phyloP scores from a whole-genome alignment of 768 basidiomycete genomes.

The Tulasnella sp. region DNA sequence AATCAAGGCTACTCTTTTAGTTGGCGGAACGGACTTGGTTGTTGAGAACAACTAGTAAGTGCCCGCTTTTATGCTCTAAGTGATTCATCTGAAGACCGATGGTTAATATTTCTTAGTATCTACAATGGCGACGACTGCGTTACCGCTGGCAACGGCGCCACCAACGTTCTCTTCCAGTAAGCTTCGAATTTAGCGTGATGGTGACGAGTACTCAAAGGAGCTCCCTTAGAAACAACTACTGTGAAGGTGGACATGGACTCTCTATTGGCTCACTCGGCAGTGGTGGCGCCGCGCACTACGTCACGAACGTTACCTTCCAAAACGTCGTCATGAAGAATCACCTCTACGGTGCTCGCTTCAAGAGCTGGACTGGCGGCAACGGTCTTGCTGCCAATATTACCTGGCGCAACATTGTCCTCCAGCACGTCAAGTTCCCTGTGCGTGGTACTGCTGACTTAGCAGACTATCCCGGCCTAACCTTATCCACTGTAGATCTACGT shows the following conservation, averaged over 20 bases:
- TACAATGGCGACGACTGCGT: slow-evolving; percentile 51
- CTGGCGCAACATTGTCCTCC: slow-evolving; percentile 47
- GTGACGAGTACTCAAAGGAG: not conserved
- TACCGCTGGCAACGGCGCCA: slow-evolving; percentile 47
- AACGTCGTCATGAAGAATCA: slow-evolving; percentile 51
- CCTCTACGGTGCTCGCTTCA: slow-evolving; percentile 50
- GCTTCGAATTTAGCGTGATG: not conserved
- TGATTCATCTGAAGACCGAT: not conserved
- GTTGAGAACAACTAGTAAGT: slow-evolving; percentile 21
- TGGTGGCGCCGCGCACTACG: slow-evolving; percentile 43
- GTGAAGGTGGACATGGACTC: slow-evolving; percentile 50
- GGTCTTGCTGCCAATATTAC: slow-evolving; percentile 50
- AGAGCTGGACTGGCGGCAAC: slow-evolving; percentile 50
- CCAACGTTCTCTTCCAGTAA: slow-evolving; percentile 43
- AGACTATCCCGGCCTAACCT: not conserved
- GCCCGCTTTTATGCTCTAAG: not conserved
- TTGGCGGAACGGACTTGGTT: slow-evolving; percentile 11
- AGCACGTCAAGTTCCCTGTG: slow-evolving; percentile 46
- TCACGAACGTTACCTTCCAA: slow-evolving; percentile 48
- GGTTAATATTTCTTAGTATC: not conserved
- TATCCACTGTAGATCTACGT: slow-evolving; percentile 40
- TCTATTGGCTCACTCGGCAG: slow-evolving; percentile 50
- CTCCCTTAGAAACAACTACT: slow-evolving; percentile 41
- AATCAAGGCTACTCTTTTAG: slow-evolving; percentile 39
- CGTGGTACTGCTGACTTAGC: not conserved